A percentile compares a stretch with the other conserved stretches of the same genome.
phyloP scores from a whole-genome alignment of 2,329 filamentous ascomycete species.

The Hymenoscyphus albidus region DNA sequence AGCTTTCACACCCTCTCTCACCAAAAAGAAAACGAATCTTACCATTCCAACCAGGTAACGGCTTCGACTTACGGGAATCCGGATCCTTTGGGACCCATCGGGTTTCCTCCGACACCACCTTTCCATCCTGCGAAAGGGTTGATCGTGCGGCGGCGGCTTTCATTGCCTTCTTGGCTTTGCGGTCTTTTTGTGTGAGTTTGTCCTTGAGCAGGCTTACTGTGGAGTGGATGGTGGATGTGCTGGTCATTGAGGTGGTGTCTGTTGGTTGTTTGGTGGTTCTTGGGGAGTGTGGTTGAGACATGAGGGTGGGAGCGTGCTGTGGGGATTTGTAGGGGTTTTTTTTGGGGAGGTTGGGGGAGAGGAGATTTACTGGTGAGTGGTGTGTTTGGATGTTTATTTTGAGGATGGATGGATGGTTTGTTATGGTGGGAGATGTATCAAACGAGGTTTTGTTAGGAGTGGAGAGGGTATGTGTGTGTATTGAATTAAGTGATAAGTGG shows the following conservation, averaged over 20 bases:
- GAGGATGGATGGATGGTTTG: neutral
- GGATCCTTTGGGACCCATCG: slow-evolving; percentile 11
- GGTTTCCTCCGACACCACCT: slow-evolving; percentile 13
- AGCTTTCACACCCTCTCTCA: slow-evolving; percentile 13
- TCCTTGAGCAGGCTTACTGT: slow-evolving; percentile 27
- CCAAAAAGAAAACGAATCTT: neutral
- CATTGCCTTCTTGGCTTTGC: slow-evolving; percentile 16
- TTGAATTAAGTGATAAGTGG: neutral
- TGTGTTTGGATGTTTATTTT: neutral
- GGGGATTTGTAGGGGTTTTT: slow-evolving; percentile 23
- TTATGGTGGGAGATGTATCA: neutral
- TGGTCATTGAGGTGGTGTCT: slow-evolving; percentile 27
- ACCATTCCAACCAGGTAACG: slow-evolving; percentile 16
- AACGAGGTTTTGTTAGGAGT: neutral
- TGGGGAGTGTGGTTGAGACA: slow-evolving; percentile 27
- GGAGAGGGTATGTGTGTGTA: neutral
- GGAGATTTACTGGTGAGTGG: neutral
- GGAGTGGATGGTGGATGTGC: slow-evolving; percentile 28
- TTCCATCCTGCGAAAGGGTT: slow-evolving; percentile 6
- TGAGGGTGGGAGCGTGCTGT: slow-evolving; percentile 19
- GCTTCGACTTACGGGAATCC: slow-evolving; percentile 18
- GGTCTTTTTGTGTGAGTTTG: slow-evolving; percentile 21
- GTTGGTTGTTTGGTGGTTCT: slow-evolving; percentile 14
- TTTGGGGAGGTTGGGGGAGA: slow-evolving; percentile 4
- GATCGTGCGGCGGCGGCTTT: slow-evolving; percentile 6